phyloP scores from a whole-genome alignment of 345 rosid species.

The Eucalyptus marginata region DNA sequence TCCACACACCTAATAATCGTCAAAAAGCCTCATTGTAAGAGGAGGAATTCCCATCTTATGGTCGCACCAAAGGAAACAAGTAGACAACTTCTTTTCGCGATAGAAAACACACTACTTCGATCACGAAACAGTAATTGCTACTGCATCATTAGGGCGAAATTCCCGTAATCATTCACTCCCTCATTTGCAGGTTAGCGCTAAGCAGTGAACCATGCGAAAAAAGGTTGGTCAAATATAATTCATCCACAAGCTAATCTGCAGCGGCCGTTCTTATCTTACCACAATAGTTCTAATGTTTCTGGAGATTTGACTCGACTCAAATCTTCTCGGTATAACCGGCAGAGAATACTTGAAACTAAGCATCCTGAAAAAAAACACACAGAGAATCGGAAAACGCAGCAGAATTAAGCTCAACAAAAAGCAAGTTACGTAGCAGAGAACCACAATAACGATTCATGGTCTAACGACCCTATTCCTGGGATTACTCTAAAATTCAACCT shows the following conservation, averaged over 20 bases:
- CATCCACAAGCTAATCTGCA: background rate
- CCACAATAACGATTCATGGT: background rate
- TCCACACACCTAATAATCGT: slow-evolving; percentile 45
- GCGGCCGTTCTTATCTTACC: slow-evolving; percentile 16
- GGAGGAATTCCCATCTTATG: background rate
- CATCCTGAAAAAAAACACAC: slow-evolving; percentile 28
- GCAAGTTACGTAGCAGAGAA: background rate
- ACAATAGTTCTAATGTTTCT: slow-evolving; percentile 18
- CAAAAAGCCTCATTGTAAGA: background rate
- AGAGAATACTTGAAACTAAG: slow-evolving; percentile 35
- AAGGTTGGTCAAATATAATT: background rate
- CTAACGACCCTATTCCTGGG: background rate
- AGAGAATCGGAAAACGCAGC: background rate
- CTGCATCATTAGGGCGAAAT: background rate
- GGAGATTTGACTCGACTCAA: slow-evolving; percentile 14
- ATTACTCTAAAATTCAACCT: background rate
- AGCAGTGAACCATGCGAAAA: background rate
- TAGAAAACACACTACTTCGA: background rate
- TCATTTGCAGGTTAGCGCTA: background rate
- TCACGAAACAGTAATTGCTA: background rate
- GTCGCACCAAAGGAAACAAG: background rate
- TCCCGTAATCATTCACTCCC: background rate
- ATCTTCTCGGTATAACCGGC: slow-evolving; percentile 30
- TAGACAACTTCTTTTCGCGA: background rate
- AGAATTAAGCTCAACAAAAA: background rate